Conservation (phyloP, 768 basidiomycete species). For the Tubosaeta brunneosetosa region DNA sequence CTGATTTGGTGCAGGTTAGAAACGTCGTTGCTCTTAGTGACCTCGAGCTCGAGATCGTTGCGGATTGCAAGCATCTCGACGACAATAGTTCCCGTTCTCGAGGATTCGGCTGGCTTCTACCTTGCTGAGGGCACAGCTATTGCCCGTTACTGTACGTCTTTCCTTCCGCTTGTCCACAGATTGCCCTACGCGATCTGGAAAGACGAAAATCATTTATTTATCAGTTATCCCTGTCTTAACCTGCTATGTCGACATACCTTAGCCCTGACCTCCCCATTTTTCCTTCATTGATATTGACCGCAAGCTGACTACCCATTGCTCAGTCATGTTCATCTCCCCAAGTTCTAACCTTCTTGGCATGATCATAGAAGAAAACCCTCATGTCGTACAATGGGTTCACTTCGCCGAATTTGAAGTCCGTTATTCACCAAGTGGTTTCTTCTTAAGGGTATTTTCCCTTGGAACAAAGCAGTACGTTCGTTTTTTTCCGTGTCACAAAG, state of each 20-base stretch:
- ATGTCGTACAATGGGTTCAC: conserved; percentile 82
- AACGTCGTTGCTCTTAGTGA: conserved; percentile 60
- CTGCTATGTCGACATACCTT: conserved; percentile 44
- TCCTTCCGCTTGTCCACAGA: conserved; percentile 5
- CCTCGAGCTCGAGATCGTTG: conserved; percentile 50
- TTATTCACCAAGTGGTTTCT: conserved; percentile 41
- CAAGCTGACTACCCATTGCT: conserved; percentile 10
- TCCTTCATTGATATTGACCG: conserved; percentile 7
- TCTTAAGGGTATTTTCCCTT: conserved; percentile 52
- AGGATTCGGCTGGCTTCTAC: conserved; percentile 69
- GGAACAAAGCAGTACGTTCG: conserved; percentile 75
- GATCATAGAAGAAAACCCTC: conserved; percentile 59
- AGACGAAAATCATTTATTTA: conserved; percentile 31
- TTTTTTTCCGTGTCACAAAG: neutral
- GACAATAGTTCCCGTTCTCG: conserved; percentile 81
- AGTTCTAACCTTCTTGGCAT: conserved; percentile 75
- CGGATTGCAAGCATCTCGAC: conserved; percentile 52
- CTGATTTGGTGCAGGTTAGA: conserved; percentile 34
- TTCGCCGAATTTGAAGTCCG: conserved; percentile 66
- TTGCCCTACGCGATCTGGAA: conserved; percentile 13
- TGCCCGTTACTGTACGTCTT: conserved; percentile 79
- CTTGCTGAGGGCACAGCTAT: conserved; percentile 77
- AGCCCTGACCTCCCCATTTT: conserved; percentile 7
- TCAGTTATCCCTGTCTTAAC: conserved; percentile 78
- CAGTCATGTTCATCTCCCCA: conserved; percentile 74